These are phyloP conservation scores for Botrytis deweyae DNA, from an alignment of 2,329 filamentous ascomycete species.

Conservation along the genomic window DNA sequence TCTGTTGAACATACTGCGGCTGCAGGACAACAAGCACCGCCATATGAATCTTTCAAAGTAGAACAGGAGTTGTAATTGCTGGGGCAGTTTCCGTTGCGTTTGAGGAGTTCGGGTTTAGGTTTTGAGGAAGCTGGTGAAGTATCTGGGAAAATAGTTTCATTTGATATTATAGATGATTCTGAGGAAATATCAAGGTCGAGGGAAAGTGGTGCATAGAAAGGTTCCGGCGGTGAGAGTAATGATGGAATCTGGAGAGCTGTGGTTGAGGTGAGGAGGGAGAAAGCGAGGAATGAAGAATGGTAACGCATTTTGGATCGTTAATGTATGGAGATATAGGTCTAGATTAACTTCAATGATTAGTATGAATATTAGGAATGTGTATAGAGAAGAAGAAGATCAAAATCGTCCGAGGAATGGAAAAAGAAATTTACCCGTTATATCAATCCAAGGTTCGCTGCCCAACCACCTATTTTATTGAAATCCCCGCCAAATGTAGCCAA, in stretches of 20 bases:
- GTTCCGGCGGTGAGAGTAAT: conserved; percentile 31
- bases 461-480: conserved; percentile 13
- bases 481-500: conserved; percentile 5
- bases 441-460: conserved; percentile 9
- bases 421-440: conserved; percentile 5
- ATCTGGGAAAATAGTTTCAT: conserved; percentile 28
- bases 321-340: background rate
- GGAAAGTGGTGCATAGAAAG: conserved; percentile 31
- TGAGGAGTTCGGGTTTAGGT: conserved; percentile 31
- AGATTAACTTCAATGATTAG: background rate
- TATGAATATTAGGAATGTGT: background rate
- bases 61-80: conserved; percentile 38
- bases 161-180: conserved; percentile 24
- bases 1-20: conserved; percentile 38
- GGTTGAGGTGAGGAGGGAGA: conserved; percentile 16
- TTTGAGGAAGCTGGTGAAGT: conserved; percentile 16
- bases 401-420: conserved; percentile 1
- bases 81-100: conserved; percentile 37
- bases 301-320: conserved; percentile 6
- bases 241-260: conserved; percentile 35
- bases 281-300: conserved; percentile 7
- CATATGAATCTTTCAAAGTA: conserved; percentile 32
- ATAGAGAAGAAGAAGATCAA: background rate
- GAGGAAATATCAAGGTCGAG: conserved; percentile 21
- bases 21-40: conserved; percentile 38